Conservation (phyloP, 2,329 filamentous ascomycete genomes). For the Calonectria leucothoes region DNA sequence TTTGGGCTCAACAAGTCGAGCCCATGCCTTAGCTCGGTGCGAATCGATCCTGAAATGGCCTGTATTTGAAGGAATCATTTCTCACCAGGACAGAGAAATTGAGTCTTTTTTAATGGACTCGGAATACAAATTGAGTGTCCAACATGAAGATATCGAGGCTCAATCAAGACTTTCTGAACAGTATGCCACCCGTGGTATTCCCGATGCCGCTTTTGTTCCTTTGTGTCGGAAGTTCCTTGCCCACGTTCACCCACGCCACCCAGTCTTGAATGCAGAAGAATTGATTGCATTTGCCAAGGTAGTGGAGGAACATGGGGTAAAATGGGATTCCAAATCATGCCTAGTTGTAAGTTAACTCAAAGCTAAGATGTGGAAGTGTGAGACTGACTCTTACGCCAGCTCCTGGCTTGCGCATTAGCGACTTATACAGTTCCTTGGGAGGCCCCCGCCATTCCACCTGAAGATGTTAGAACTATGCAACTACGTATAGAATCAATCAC, state of each 20-base stretch:
- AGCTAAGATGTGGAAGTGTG: too few species aligned
- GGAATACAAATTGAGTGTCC: neutral
- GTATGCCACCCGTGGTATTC: slow-evolving; percentile 2
- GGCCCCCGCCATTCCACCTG: neutral
- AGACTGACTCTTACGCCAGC: neutral
- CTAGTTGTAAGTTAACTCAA: slow-evolving; percentile 14
- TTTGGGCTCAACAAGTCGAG: neutral
- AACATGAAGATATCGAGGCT: neutral
- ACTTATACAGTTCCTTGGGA: slow-evolving; percentile 19
- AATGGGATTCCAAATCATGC: slow-evolving; percentile 29
- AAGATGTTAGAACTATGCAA: neutral
- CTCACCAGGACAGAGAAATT: slow-evolving; percentile 1
- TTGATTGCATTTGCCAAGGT: slow-evolving; percentile 18
- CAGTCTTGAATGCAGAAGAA: slow-evolving; percentile 19
- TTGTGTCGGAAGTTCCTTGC: slow-evolving; percentile 27
- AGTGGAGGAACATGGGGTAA: slow-evolving; percentile 10
- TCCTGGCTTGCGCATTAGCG: slow-evolving; percentile 23
- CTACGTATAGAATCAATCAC: neutral
- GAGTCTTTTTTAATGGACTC: slow-evolving; percentile 27
- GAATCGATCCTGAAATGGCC: slow-evolving; percentile 26
- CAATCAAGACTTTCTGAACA: neutral
- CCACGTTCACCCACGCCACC: slow-evolving; percentile 21
- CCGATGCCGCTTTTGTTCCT: slow-evolving; percentile 20
- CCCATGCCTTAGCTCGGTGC: slow-evolving; percentile 17
- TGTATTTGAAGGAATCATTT: slow-evolving; percentile 15